These are phyloP conservation scores for Rhizomucor pusillus DNA, from an alignment of 371 early-diverging fungal genomes.

Conservation along the genomic window DNA sequence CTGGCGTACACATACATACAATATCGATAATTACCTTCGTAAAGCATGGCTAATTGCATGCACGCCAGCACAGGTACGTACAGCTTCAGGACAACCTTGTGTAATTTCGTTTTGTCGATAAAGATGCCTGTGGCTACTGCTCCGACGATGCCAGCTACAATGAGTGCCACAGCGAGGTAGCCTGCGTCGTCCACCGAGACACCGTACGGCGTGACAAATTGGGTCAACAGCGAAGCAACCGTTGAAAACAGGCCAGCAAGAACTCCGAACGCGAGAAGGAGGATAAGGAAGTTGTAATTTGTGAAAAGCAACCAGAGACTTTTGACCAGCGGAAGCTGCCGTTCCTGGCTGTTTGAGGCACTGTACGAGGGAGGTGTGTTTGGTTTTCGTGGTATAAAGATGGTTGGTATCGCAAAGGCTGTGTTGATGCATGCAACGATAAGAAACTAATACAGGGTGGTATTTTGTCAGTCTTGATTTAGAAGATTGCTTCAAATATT, in stretches of 20 bases:
- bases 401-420: constrained; percentile 40
- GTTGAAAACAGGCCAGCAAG: constrained; percentile 65
- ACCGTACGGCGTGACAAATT: constrained; percentile 61
- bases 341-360: constrained; percentile 26
- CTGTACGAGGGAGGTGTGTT: constrained; percentile 56
- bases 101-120: constrained; percentile 49
- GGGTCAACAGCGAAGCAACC: constrained; percentile 56
- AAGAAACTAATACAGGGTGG: constrained; percentile 27
- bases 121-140: constrained; percentile 39
- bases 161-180: constrained; percentile 52
- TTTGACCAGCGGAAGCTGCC: constrained; percentile 35
- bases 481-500: background rate
- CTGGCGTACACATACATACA: background rate
- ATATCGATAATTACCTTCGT: constrained; percentile 38
- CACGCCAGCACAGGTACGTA: constrained; percentile 50
- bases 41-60: constrained; percentile 47
- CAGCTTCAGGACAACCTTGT: constrained; percentile 36
- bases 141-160: constrained; percentile 55
- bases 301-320: constrained; percentile 41
- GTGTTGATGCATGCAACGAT: constrained; percentile 41
- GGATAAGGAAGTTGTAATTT: constrained; percentile 57
- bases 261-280: constrained; percentile 54
- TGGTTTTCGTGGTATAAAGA: constrained; percentile 53
- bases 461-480: background rate
- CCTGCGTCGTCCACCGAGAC: constrained; percentile 59